A percentile compares a stretch with the other conserved stretches of the same genome.
phyloP scores from a whole-genome alignment of 768 basidiomycete genomes.

The Phlebiopsis flavidoalba region DNA sequence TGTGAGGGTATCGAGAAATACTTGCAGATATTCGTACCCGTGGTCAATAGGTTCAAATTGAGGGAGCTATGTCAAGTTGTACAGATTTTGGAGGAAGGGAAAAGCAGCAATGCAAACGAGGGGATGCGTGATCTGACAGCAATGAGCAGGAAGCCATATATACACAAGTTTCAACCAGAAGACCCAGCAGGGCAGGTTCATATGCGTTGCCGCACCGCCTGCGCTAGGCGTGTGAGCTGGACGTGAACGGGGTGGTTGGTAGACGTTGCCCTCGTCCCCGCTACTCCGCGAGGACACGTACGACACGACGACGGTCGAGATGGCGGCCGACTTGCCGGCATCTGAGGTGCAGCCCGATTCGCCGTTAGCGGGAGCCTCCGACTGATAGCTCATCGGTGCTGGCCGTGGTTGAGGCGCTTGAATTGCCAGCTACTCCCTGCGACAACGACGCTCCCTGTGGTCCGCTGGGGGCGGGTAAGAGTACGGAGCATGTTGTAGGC shows the following conservation, averaged over 20 bases:
- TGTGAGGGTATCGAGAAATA: slow-evolving; percentile 12
- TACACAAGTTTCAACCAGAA: slow-evolving; percentile 4
- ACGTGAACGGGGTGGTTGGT: slow-evolving; percentile 18
- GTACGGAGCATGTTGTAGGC: slow-evolving; percentile 39
- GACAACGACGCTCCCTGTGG: slow-evolving; percentile 43
- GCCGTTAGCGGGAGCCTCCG: slow-evolving; percentile 14
- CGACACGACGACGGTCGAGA: slow-evolving; percentile 24
- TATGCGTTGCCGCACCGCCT: slow-evolving; percentile 21
- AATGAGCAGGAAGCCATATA: slow-evolving; percentile 10
- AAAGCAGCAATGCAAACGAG: slow-evolving; percentile 10
- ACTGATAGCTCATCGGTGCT: slow-evolving; percentile 17
- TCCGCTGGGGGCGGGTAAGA: slow-evolving; percentile 37
- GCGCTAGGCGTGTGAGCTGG: slow-evolving; percentile 21
- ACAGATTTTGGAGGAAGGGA: slow-evolving; percentile 13
- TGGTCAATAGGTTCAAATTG: slow-evolving; percentile 18
- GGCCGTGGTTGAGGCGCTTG: slow-evolving; percentile 37
- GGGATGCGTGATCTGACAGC: slow-evolving; percentile 11
- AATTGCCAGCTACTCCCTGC: slow-evolving; percentile 38
- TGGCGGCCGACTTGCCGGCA: slow-evolving; percentile 20
- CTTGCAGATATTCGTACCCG: slow-evolving; percentile 17
- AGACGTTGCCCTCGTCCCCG: slow-evolving; percentile 24
- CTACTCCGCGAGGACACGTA: slow-evolving; percentile 23
- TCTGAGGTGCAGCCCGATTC: slow-evolving; percentile 16
- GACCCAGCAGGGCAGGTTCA: slow-evolving; percentile 6
- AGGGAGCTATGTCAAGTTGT: slow-evolving; percentile 18